Base-by-base conservation (phyloP, 1,284 basidiomycete species). In the Ganoderma boninense region DNA sequence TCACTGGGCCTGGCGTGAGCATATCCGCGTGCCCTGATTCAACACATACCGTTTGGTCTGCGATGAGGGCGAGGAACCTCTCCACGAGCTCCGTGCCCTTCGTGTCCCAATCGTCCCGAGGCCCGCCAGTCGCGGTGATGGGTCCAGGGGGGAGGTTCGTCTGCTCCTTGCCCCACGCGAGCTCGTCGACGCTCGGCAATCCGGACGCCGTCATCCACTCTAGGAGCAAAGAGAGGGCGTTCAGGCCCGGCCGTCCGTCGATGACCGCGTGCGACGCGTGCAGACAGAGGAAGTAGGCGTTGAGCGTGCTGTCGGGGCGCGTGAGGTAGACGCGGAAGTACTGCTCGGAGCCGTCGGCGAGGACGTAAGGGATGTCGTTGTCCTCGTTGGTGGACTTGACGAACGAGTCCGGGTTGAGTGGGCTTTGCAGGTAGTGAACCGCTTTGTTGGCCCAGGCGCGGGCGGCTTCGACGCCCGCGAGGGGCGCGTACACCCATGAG, bases 111-210 rank as follows among this genome's bases (percentile, higher is more conserved):
- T 62, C 67, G 1, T 60, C 43, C 18, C 64, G 60, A 1, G 65
- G 60, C 1, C 69, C 72, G 3, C 72, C 72, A 2, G 72, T 67
- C 3, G 62, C 64, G 23, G 46, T 65, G 18, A 73, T 56, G 1
- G 69, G 69, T 3, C 72, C 72, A 11, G 64, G 32, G 2, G 71
- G 69, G 10, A 73, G 59, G 59, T 69, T 64, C 42, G 57, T 43
- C 62, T 62, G 66, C 26, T 73, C 72, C 11, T 57, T 54, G 14
- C 69, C 72, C 72, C 72, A 73, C 13, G n/a, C 26, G 32, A 6
- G 13, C 23, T 16, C 20, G 20, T 5, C 44, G 2, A 5, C 43
- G 4, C 6, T 0, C 43, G 6, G 4, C 40, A 29, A 2, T 4
- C 16, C 43, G 16, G 42, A 13, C 14, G 42, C 18, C 3, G 43